Evolutionary conservation across 495 filamentous ascomycete species (phyloP).

Genomic region (Penicillium bialowiezense): DNA sequence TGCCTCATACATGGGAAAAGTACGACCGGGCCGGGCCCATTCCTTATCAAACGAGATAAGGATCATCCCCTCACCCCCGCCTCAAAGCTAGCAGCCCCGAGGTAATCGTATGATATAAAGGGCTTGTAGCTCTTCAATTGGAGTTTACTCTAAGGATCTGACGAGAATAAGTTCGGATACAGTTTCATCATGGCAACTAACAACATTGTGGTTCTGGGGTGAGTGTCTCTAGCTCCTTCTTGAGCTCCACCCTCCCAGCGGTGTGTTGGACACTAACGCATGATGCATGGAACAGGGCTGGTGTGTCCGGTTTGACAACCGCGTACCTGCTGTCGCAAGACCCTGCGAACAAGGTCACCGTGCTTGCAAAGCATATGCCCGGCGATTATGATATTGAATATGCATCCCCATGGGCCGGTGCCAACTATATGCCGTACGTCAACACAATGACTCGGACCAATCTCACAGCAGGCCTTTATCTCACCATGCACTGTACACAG

Average conservation of each 20-base stretch:
- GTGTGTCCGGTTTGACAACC: constrained; percentile 89
- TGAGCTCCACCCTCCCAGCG: neutral
- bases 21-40: neutral
- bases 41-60: neutral
- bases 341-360: constrained; percentile 65
- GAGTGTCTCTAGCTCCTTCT: constrained; percentile 21
- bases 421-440: constrained; percentile 81
- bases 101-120: too few species aligned
- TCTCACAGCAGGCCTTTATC: too few species aligned
- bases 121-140: too few species aligned
- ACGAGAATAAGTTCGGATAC: too few species aligned
- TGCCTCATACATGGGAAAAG: constrained; percentile 1
- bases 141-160: too few species aligned
- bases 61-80: constrained; percentile 4
- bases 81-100: neutral
- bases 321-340: constrained; percentile 78
- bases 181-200: constrained; percentile 34
- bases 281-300: constrained; percentile 59
- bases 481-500: too few species aligned
- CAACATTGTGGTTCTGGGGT: constrained; percentile 68
- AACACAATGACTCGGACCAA: neutral
- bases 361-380: constrained; percentile 95
- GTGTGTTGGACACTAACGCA: constrained; percentile 7
- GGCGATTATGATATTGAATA: constrained; percentile 98
- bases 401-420: constrained; percentile 91